A percentile compares a stretch with the other conserved stretches of the same genome.
phyloP scores from a whole-genome alignment of 2,329 filamentous ascomycete species.

The Dryadomyces quercus-mongolicae region DNA sequence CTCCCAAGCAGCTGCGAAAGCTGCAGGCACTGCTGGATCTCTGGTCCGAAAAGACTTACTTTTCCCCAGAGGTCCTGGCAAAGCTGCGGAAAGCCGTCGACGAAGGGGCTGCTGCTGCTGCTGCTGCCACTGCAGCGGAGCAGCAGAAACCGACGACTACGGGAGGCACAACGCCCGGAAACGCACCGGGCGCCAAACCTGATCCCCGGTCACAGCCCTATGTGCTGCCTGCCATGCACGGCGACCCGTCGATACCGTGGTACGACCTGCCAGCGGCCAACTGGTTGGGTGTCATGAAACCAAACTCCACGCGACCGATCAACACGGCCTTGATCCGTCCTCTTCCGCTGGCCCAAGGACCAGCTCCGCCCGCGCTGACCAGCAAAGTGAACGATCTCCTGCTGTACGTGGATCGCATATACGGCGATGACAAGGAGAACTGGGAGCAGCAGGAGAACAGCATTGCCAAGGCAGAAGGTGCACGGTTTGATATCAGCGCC shows the following conservation, averaged over 20 bases:
- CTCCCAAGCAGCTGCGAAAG: slow-evolving; percentile 54
- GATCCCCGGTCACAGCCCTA: slow-evolving; percentile 31
- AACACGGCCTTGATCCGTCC: slow-evolving; percentile 58
- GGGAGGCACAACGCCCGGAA: slow-evolving; percentile 6
- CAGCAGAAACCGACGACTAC: neutral
- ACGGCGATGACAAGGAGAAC: slow-evolving; percentile 34
- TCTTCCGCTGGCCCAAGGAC: slow-evolving; percentile 55
- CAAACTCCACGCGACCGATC: slow-evolving; percentile 64
- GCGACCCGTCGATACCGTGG: slow-evolving; percentile 60
- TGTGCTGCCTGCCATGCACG: slow-evolving; percentile 64
- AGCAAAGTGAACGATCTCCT: slow-evolving; percentile 60
- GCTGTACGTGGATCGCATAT: slow-evolving; percentile 53
- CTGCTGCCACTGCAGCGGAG: too few relatives aligned
- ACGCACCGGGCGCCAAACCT: slow-evolving; percentile 15
- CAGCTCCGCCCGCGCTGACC: slow-evolving; percentile 53
- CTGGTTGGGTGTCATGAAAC: slow-evolving; percentile 66
- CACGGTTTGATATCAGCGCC: slow-evolving; percentile 39
- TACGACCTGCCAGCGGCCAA: slow-evolving; percentile 75
- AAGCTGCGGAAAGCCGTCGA: slow-evolving; percentile 48
- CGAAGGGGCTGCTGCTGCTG: slow-evolving; percentile 11
- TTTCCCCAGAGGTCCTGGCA: slow-evolving; percentile 35
- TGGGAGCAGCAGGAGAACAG: neutral
- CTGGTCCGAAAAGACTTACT: slow-evolving; percentile 59
- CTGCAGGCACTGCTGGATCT: slow-evolving; percentile 51
- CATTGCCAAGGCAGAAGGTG: too few relatives aligned